Conservation (phyloP, 257 asterid species). For the Agastache rugosa region DNA sequence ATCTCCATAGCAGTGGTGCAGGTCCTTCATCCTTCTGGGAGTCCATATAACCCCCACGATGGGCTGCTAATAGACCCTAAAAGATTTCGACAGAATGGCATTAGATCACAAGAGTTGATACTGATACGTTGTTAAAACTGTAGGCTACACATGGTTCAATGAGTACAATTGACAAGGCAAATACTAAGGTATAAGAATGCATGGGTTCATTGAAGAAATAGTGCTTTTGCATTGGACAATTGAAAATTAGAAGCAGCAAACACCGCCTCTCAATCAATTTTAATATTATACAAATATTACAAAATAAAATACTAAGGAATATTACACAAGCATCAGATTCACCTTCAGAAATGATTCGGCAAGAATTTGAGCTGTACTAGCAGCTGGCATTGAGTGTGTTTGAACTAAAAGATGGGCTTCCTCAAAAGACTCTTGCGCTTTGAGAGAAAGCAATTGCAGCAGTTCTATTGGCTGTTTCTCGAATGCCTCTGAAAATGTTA, state of each 20-base stretch:
- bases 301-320: not conserved
- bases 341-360: conserved; percentile 98
- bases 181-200: conserved; percentile 6
- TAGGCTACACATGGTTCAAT: conserved; percentile 16
- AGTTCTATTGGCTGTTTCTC: conserved; percentile 93
- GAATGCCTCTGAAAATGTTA: conserved; percentile 89
- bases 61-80: conserved; percentile 98
- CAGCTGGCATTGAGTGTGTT: conserved; percentile 89
- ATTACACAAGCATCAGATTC: conserved; percentile 31
- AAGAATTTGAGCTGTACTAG: conserved; percentile 96
- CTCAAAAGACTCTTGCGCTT: conserved; percentile 96
- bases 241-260: conserved; percentile 9
- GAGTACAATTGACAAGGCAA: conserved; percentile 6
- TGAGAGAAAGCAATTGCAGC: conserved; percentile 89
- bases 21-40: conserved; percentile 99
- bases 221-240: conserved; percentile 29
- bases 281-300: conserved; percentile 4
- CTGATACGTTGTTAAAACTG: conserved; percentile 15
- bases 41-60: conserved; percentile 99
- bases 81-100: conserved; percentile 25
- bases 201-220: conserved; percentile 21
- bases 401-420: conserved; percentile 85
- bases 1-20: conserved; percentile 97
- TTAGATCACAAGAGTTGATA: conserved; percentile 14
- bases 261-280: conserved; percentile 12